A percentile compares a stretch with the other conserved stretches of the same genome.
These are phyloP conservation scores for Ministeria vibrans DNA, from an alignment of 78 protist genomes.

Conservation along the genomic window DNA sequence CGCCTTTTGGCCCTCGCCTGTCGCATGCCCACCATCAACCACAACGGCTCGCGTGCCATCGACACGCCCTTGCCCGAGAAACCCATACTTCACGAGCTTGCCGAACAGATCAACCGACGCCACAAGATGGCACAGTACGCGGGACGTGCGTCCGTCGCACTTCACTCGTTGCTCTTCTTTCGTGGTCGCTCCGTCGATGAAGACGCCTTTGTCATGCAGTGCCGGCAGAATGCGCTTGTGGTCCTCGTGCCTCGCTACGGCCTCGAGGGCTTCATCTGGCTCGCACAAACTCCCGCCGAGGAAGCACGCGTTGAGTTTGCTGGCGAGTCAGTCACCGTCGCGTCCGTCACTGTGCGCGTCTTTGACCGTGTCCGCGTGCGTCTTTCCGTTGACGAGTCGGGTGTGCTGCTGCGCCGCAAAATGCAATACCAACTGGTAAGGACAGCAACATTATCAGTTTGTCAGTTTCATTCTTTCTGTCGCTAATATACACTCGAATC, in stretches of 20 bases:
- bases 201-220: conserved; percentile 58
- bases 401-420: no score
- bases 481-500: no score
- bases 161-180: conserved; percentile 75
- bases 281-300: neutral
- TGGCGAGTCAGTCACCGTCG: neutral
- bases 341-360: neutral
- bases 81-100: no score
- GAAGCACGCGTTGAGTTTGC: neutral
- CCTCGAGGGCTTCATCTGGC: conserved; percentile 6
- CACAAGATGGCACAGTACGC: conserved; percentile 76
- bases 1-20: neutral
- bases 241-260: conserved; percentile 60
- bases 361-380: conserved; percentile 20
- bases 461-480: no score
- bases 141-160: conserved; percentile 57
- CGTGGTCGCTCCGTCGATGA: conserved; percentile 42
- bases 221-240: conserved; percentile 54
- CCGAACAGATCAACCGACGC: conserved; percentile 49
- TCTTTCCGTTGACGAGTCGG: neutral
- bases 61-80: no score
- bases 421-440: no score
- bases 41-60: no score
- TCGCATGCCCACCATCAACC: neutral
- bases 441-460: no score